Conservation (phyloP, 352 stramenopile genomes). For the Elongisporangium prolatum region DNA sequence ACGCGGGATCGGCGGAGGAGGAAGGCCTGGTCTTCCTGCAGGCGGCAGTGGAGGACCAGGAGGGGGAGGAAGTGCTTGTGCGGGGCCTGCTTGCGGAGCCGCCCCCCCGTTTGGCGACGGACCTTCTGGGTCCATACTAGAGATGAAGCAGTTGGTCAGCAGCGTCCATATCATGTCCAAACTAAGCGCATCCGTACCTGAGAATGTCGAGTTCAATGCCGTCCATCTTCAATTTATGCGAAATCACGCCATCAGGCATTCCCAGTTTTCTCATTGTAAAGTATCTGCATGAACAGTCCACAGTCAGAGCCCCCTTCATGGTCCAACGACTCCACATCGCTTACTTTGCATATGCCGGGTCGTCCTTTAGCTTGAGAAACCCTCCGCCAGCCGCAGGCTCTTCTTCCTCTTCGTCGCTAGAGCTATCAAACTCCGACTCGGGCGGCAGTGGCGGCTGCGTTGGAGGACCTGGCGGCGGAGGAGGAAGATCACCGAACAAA, state of each 20-base stretch:
- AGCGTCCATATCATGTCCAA: not conserved
- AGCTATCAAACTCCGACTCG: slow-evolving; percentile 42
- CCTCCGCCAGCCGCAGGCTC: slow-evolving; percentile 16
- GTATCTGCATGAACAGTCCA: slow-evolving; percentile 39
- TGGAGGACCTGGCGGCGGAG: slow-evolving; percentile 26
- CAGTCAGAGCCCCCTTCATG: not conserved
- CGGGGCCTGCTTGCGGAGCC: slow-evolving; percentile 6
- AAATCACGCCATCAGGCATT: slow-evolving; percentile 72
- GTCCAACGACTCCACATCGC: slow-evolving; percentile 1
- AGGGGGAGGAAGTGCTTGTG: slow-evolving; percentile 18
- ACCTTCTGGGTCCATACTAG: slow-evolving; percentile 74
- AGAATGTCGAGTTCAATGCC: slow-evolving; percentile 68
- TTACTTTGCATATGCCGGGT: slow-evolving; percentile 72
- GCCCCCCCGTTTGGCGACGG: slow-evolving; percentile 55
- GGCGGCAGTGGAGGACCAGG: slow-evolving; percentile 23
- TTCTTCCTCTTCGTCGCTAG: slow-evolving; percentile 51
- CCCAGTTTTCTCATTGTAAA: slow-evolving; percentile 84
- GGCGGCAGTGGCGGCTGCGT: slow-evolving; percentile 26
- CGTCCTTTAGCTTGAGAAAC: slow-evolving; percentile 78
- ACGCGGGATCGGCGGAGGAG: slow-evolving; percentile 32
- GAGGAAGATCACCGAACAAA: slow-evolving; percentile 45
- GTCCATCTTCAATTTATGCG: slow-evolving; percentile 81
- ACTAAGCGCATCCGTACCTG: slow-evolving; percentile 32
- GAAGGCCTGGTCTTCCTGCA: slow-evolving; percentile 31
- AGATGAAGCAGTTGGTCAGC: slow-evolving; percentile 2